Evolutionary conservation across 805 yeast genomes (phyloP).

Genomic region (Metschnikowia bowlesiae): DNA sequence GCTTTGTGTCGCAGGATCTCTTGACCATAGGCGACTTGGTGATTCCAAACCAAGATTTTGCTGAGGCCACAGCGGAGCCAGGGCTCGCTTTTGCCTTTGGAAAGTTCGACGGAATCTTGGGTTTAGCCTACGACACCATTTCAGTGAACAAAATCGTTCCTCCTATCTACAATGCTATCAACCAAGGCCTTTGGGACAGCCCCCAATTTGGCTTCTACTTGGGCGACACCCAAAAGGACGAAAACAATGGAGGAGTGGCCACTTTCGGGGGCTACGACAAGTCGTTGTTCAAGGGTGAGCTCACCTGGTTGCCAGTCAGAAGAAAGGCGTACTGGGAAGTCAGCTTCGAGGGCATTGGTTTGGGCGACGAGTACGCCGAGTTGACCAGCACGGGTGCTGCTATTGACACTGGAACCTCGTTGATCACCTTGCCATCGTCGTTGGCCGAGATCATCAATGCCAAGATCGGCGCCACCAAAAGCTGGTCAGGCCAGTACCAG

Average conservation of each 20-base stretch:
- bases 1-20: conserved; percentile 84
- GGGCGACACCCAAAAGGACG: conserved; percentile 68
- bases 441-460: conserved; percentile 93
- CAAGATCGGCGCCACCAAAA: conserved; percentile 94
- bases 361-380: conserved; percentile 88
- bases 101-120: conserved; percentile 96
- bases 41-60: conserved; percentile 88
- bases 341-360: conserved; percentile 79
- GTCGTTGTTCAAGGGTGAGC: conserved; percentile 69
- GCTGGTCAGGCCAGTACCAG: conserved; percentile 96
- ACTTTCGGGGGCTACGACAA: conserved; percentile 94
- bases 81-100: conserved; percentile 98
- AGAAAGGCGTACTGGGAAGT: conserved; percentile 99
- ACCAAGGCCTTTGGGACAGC: conserved; percentile 75
- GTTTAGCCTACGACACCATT: conserved; percentile 89
- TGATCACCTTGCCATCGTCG: conserved; percentile 91
- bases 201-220: conserved; percentile 86
- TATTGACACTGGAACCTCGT: conserved; percentile 96
- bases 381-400: conserved; percentile 89
- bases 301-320: conserved; percentile 96
- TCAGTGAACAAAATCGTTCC: conserved; percentile 88
- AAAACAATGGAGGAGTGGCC: conserved; percentile 79
- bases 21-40: conserved; percentile 76
- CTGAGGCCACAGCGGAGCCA: conserved; percentile 96
- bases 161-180: conserved; percentile 86